Conservation (phyloP, 208 protist species). For the Trichomonas vaginalis region DNA sequence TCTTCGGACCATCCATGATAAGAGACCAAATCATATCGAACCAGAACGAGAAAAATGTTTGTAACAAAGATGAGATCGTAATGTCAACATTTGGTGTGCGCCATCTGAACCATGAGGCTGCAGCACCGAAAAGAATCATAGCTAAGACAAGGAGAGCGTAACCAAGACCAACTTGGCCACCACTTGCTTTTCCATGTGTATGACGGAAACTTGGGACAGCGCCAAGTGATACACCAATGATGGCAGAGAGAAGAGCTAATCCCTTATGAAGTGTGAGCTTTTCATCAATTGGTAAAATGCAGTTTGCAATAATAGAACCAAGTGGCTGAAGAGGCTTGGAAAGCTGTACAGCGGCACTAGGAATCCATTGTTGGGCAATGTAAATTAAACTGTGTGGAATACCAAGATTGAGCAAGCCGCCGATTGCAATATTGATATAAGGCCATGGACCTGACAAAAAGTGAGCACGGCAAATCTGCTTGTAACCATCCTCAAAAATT, state of each 20-base stretch:
- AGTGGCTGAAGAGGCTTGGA: background rate
- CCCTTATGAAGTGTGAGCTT: background rate
- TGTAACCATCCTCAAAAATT: background rate
- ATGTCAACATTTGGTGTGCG: background rate
- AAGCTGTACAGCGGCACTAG: background rate
- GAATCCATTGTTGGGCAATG: constrained; percentile 10
- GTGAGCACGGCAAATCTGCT: too few relatives aligned
- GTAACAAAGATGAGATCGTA: background rate
- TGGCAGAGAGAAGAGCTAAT: background rate
- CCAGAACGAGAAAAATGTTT: background rate
- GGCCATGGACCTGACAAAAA: background rate
- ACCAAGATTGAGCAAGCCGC: background rate
- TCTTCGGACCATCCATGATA: background rate
- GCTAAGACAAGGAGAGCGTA: background rate
- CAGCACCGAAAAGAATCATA: background rate
- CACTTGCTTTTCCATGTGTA: background rate
- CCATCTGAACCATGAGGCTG: background rate
- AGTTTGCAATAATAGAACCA: background rate
- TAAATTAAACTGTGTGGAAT: background rate
- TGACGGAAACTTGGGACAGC: background rate
- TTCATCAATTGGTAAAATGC: background rate
- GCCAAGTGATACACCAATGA: background rate
- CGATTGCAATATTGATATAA: background rate
- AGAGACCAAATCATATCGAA: background rate
- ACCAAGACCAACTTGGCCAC: background rate